Evolutionary conservation across 768 basidiomycete species (phyloP).

Genomic region (Pulveroboletus sp.): DNA sequence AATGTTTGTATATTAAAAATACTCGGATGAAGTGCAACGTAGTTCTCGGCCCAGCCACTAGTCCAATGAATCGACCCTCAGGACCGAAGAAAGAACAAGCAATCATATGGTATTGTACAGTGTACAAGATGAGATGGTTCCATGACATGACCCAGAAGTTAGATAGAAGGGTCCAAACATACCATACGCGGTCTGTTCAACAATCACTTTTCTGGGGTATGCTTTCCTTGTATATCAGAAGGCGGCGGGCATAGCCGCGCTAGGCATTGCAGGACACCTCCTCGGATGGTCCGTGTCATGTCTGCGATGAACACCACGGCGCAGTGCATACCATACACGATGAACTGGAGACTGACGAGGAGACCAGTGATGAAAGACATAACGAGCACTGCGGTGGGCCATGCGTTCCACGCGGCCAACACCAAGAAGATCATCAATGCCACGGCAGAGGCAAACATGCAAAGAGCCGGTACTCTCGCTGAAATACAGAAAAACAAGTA

Average conservation of each 20-base stretch:
- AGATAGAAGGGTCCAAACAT: not conserved
- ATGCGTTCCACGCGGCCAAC: slow-evolving; percentile 57
- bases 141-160: not conserved
- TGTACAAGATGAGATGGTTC: not conserved
- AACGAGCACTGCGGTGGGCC: slow-evolving; percentile 58
- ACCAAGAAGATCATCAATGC: slow-evolving; percentile 58
- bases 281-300: slow-evolving; percentile 2
- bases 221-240: slow-evolving; percentile 11
- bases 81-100: not conserved
- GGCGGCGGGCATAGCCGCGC: slow-evolving; percentile 8
- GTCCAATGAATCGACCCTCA: not conserved
- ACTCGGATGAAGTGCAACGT: no score
- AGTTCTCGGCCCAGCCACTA: no score
- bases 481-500: slow-evolving; percentile 70
- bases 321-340: slow-evolving; percentile 48
- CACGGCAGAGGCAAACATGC: slow-evolving; percentile 52
- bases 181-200: not conserved
- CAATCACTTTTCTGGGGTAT: not conserved
- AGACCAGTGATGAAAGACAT: slow-evolving; percentile 55
- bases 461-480: slow-evolving; percentile 57
- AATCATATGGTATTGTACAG: slow-evolving; percentile 5
- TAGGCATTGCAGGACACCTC: slow-evolving; percentile 11
- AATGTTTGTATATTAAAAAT: not conserved
- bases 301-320: slow-evolving; percentile 10
- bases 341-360: slow-evolving; percentile 60